Evolutionary conservation across 129 eudicot genomes (phyloP).

Genomic region (Pulicaria dysenterica): DNA sequence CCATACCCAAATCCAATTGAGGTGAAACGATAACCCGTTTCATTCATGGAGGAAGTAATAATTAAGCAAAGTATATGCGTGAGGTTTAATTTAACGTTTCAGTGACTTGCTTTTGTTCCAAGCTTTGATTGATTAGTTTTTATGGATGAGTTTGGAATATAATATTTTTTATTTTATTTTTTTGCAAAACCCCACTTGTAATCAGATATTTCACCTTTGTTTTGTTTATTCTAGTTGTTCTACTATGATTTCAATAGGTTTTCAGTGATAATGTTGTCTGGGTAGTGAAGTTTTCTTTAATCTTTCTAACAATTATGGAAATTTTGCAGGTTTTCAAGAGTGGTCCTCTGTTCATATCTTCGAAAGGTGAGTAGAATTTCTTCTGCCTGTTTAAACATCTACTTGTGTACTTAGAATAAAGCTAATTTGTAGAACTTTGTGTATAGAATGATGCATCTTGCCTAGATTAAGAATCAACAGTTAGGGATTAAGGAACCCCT

Average conservation of each 20-base stretch:
- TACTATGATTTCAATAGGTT: neutral
- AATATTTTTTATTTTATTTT: neutral
- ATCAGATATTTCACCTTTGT: conserved; percentile 14
- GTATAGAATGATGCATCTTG: conserved; percentile 6
- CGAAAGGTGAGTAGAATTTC: conserved; percentile 68
- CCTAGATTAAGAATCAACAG: conserved; percentile 17
- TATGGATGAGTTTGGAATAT: conserved; percentile 23
- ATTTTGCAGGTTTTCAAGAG: conserved; percentile 84
- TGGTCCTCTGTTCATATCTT: conserved; percentile 92
- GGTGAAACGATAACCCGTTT: conserved; percentile 12
- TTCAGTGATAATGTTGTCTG: neutral
- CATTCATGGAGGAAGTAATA: conserved; percentile 25
- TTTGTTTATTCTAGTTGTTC: conserved; percentile 20
- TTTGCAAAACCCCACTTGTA: conserved; percentile 18
- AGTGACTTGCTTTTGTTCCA: conserved; percentile 36
- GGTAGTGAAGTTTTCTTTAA: conserved; percentile 5
- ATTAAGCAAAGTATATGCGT: conserved; percentile 43
- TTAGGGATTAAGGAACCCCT: neutral
- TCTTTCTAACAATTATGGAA: conserved; percentile 13
- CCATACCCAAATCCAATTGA: neutral
- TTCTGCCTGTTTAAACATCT: conserved; percentile 11
- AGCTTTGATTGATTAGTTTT: conserved; percentile 17
- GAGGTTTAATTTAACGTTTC: conserved; percentile 36
- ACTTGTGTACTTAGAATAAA: neutral
- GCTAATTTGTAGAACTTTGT: neutral